Evolutionary conservation across 805 yeast genomes (phyloP), one percentile per base, ranked within the genome.

Genomic region (Candida montana): DNA sequence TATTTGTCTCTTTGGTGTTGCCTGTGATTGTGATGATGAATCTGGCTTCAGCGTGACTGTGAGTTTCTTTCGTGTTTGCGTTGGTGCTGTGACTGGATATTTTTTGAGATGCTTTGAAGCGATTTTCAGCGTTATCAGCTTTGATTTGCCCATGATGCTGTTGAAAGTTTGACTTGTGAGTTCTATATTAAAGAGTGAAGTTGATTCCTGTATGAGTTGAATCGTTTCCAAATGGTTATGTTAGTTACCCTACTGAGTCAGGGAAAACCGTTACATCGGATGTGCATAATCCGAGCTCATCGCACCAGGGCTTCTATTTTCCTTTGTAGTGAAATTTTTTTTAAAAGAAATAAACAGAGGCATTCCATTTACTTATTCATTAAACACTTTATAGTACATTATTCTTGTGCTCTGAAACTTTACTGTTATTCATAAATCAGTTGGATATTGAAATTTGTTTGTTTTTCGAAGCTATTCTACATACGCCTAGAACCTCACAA

Each of bases 51-150:
- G 17, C 3, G 30, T 19, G 23, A 30, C 15, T n/a, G 35, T 19
- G 20, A 31, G 17, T 20, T 27, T 38, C 18, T 47, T 40, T 23
- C 44, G 40, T 12, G 12, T 5, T 5, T 26, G 29, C 13, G 41
- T 20, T 4, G 21, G 7, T 12, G 37, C 33, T n/a, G 39, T 31
- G 16, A 26, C 19, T 10, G 49, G 39, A 27, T 43, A 34, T 18
- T 38, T 41, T 15, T 41, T 46, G 0, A 50, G 48, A 6, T 26
- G 28, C 1, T 49, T 49, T 1, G 44, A 29, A 10, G 54, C 31
- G 5, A 54, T 33, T 19, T 42, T 52, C 5, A 54, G 44, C 13
- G 49, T 52, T 26, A 54, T 54, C 2, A 49, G 7, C 38, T 46
- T 33, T 9, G 44, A 28, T 26, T 47, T 41, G 5, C 43, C 42